Evolutionary conservation across 2,329 filamentous ascomycete genomes (phyloP).

Genomic region (Ophiocordyceps camponoti-saundersi): DNA sequence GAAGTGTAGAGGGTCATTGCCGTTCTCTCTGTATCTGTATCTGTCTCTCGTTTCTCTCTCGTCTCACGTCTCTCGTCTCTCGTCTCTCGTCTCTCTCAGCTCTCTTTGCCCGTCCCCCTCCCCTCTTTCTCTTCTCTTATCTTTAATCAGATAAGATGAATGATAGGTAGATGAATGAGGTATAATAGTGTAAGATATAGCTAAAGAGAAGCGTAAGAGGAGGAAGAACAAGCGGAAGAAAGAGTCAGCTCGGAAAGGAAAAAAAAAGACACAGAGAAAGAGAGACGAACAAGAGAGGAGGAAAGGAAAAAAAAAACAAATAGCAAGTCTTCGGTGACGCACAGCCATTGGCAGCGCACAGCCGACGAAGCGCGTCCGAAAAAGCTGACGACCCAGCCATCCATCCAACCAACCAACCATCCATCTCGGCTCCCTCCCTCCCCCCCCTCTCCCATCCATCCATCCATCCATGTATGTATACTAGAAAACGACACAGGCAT

Average conservation of each 20-base stretch:
- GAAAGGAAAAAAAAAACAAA: neutral
- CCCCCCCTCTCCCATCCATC: neutral
- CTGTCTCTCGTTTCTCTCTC: too few species aligned
- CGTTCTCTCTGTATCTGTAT: too few species aligned
- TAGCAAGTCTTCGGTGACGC: neutral
- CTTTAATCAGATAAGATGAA: too few species aligned
- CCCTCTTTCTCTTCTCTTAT: too few species aligned
- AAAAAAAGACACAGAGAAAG: neutral
- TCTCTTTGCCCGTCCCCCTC: too few species aligned
- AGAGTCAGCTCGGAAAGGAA: conserved; percentile 4
- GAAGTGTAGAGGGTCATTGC: conserved; percentile 42
- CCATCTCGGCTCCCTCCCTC: neutral
- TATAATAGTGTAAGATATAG: too few species aligned
- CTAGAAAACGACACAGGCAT: neutral
- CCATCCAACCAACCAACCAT: neutral
- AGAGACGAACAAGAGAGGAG: neutral
- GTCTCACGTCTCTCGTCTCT: too few species aligned
- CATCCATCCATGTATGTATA: neutral
- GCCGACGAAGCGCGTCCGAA: neutral
- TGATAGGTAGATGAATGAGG: too few species aligned
- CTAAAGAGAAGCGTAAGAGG: too few species aligned
- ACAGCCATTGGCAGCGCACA: too few species aligned
- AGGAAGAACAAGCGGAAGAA: too few species aligned
- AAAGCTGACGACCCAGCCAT: neutral
- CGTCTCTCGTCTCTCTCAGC: too few species aligned